phyloP scores from a whole-genome alignment of 805 yeast species.

The Tetrapisispora pingtungensis region DNA sequence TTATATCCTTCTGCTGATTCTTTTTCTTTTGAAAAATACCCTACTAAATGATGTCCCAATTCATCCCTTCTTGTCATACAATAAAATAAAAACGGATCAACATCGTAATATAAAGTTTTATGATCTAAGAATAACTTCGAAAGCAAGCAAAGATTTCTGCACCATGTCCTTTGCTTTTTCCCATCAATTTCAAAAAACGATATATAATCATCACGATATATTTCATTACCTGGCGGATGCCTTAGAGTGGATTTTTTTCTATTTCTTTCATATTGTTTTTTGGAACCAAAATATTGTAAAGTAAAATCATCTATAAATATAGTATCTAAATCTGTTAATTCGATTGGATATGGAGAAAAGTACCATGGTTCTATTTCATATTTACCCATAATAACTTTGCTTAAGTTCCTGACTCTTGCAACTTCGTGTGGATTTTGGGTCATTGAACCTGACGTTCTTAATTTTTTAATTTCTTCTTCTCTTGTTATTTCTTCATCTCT shows the following conservation, averaged over 20 bases:
- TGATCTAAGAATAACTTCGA: constrained; percentile 89
- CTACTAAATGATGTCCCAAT: constrained; percentile 90
- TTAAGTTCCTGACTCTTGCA: constrained; percentile 79
- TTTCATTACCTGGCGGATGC: constrained; percentile 98
- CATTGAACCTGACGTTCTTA: constrained; percentile 96
- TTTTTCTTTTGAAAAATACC: constrained; percentile 93
- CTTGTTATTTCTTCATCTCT: constrained; percentile 62
- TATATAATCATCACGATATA: constrained; percentile 83
- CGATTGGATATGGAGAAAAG: constrained; percentile 94
- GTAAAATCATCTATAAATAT: constrained; percentile 89
- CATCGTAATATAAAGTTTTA: constrained; percentile 93
- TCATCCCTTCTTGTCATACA: constrained; percentile 90
- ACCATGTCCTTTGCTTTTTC: constrained; percentile 91
- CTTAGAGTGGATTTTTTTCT: constrained; percentile 76
- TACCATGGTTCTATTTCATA: constrained; percentile 98
- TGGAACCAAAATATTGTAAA: constrained; percentile 76
- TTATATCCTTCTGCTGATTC: constrained; percentile 92
- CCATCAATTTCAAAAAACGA: constrained; percentile 98
- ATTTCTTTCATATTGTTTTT: constrained; percentile 86
- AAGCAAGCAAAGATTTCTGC: constrained; percentile 86
- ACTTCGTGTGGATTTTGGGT: constrained; percentile 80
- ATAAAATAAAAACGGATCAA: constrained; percentile 92
- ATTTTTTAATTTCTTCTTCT: constrained; percentile 85
- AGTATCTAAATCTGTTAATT: constrained; percentile 83
- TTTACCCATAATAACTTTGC: constrained; percentile 72